Conservation (phyloP, 1,284 basidiomycete genomes). For the Ceratobasidium papillatum region DNA sequence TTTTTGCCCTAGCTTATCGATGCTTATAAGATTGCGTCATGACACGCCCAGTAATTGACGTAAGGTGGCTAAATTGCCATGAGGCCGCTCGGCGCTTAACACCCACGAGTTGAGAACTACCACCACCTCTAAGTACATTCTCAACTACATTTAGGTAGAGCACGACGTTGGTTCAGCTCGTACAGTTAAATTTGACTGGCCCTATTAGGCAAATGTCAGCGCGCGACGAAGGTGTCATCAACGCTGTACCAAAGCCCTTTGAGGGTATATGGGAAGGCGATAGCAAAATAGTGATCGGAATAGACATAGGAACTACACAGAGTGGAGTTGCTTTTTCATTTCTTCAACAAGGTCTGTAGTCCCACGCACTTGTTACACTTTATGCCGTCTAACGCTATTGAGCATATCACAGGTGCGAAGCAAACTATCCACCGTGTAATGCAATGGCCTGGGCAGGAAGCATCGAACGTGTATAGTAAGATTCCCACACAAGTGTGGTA, state of each 20-base stretch:
- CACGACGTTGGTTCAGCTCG: background rate
- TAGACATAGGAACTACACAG: slow-evolving; percentile 35
- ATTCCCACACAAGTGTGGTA: slow-evolving; percentile 42
- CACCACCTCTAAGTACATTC: no score
- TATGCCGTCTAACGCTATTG: background rate
- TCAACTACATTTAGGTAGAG: background rate
- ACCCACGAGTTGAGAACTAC: no score
- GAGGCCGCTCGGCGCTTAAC: no score
- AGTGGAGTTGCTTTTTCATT: slow-evolving; percentile 37
- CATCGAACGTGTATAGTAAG: slow-evolving; percentile 22
- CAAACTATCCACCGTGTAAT: slow-evolving; percentile 28
- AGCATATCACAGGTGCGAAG: background rate
- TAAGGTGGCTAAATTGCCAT: no score
- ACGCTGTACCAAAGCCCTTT: slow-evolving; percentile 23
- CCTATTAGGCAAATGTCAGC: background rate
- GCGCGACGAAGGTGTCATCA: background rate
- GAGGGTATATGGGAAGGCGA: slow-evolving; percentile 34
- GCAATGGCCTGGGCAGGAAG: slow-evolving; percentile 42
- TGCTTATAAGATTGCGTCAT: no score
- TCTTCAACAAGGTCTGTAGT: slow-evolving; percentile 20
- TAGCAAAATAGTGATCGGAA: slow-evolving; percentile 39
- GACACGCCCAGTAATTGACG: no score
- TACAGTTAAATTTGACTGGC: background rate
- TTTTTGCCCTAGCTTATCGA: no score
- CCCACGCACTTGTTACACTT: background rate